These are phyloP conservation scores for Cyclotella kingstonii DNA, from an alignment of 108 stramenopile genomes.

Conservation along the genomic window DNA sequence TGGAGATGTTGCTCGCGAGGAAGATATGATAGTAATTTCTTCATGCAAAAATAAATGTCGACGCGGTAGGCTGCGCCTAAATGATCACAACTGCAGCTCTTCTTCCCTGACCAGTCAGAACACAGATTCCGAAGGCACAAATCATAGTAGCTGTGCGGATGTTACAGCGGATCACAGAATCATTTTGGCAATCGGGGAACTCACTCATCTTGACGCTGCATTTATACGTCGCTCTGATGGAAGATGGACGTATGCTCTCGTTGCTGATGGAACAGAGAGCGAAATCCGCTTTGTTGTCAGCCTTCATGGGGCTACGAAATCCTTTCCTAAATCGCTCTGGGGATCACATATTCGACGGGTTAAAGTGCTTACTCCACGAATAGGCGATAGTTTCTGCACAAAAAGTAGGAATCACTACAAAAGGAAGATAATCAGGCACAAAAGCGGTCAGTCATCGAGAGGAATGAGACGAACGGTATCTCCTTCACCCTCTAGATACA, in stretches of 20 bases:
- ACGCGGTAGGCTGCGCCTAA: conserved; percentile 8
- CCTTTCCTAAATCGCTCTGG: conserved; percentile 10
- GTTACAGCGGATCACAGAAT: conserved; percentile 6
- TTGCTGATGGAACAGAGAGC: conserved; percentile 7
- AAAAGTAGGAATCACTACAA: conserved; percentile 5
- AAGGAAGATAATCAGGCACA: not conserved
- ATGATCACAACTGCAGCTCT: no score
- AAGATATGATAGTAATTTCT: conserved; percentile 35
- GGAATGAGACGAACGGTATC: conserved; percentile 16
- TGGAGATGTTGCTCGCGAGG: conserved; percentile 23
- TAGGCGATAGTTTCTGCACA: conserved; percentile 11
- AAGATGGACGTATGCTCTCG: conserved; percentile 18
- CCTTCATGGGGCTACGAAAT: conserved; percentile 13
- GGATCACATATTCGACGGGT: conserved; percentile 8
- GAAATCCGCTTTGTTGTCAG: conserved; percentile 19
- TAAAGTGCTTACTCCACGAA: conserved; percentile 24
- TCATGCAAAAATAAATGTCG: conserved; percentile 1
- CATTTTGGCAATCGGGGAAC: conserved; percentile 4
- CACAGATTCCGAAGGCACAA: conserved; percentile 17
- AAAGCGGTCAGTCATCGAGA: conserved; percentile 1
- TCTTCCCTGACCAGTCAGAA: not conserved
- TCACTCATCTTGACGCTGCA: conserved; percentile 19
- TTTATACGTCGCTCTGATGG: conserved; percentile 17
- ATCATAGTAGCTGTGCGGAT: not conserved
- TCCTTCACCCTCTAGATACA: conserved; percentile 27